phyloP scores from a whole-genome alignment of 352 stramenopile species.

The Phytophthora sp. region DNA sequence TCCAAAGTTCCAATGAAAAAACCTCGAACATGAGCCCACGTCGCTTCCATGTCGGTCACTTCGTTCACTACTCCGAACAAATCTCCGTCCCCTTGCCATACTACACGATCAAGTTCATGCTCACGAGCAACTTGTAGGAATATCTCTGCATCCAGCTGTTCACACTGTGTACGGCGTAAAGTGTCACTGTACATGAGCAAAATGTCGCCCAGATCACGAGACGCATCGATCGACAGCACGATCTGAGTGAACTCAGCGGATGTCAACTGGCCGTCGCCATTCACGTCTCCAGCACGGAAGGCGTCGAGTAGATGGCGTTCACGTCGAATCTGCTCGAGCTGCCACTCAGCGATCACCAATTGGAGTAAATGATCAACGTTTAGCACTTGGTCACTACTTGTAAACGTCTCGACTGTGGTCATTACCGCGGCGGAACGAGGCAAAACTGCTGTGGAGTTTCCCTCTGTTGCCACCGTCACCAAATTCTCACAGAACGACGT shows the following conservation, averaged over 20 bases:
- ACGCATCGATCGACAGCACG: slow-evolving; percentile 76
- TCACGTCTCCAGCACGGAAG: slow-evolving; percentile 81
- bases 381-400: slow-evolving; percentile 36
- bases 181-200: slow-evolving; percentile 87
- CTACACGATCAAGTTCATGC: slow-evolving; percentile 71
- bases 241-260: slow-evolving; percentile 83
- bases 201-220: slow-evolving; percentile 67
- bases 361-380: slow-evolving; percentile 82
- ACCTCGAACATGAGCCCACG: slow-evolving; percentile 54
- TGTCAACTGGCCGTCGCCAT: slow-evolving; percentile 79
- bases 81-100: slow-evolving; percentile 75
- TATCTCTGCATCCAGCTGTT: slow-evolving; percentile 58
- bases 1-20: slow-evolving; percentile 84
- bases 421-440: background rate
- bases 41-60: slow-evolving; percentile 62
- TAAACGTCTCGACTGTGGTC: background rate
- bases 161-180: slow-evolving; percentile 62
- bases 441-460: slow-evolving; percentile 37
- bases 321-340: slow-evolving; percentile 67
- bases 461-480: slow-evolving; percentile 49
- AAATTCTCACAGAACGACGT: slow-evolving; percentile 69
- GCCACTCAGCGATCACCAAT: slow-evolving; percentile 72
- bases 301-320: slow-evolving; percentile 71
- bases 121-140: slow-evolving; percentile 82
- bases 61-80: slow-evolving; percentile 74